phyloP scores from a whole-genome alignment of 2,329 filamentous ascomycete genomes.

The Tolypocladium tropicale region DNA sequence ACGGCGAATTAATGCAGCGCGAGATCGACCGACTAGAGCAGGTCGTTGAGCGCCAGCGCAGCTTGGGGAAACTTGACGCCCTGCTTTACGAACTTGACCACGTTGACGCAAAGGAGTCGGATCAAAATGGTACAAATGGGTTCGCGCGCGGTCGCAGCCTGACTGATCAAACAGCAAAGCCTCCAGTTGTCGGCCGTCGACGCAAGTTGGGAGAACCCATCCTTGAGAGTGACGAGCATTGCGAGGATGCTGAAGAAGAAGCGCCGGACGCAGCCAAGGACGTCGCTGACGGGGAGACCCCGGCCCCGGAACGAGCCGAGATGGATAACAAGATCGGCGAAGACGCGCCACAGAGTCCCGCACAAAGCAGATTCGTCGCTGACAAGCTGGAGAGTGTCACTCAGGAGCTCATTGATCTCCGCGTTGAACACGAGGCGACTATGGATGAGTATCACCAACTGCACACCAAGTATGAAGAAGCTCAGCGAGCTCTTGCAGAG shows the following conservation, averaged over 20 bases:
- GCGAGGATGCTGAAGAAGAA: slow-evolving; percentile 34
- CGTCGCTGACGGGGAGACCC: not conserved
- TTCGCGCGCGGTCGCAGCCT: slow-evolving; percentile 31
- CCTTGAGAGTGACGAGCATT: slow-evolving; percentile 38
- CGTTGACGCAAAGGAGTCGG: slow-evolving; percentile 43
- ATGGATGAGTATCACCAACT: slow-evolving; percentile 73
- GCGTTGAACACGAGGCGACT: slow-evolving; percentile 80
- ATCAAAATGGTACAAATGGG: slow-evolving; percentile 23
- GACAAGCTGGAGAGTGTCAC: slow-evolving; percentile 89
- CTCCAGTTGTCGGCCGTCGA: slow-evolving; percentile 43
- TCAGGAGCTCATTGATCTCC: slow-evolving; percentile 82
- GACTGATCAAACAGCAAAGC: slow-evolving; percentile 42
- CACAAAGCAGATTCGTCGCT: slow-evolving; percentile 75
- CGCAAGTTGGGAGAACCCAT: slow-evolving; percentile 46
- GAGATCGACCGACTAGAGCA: slow-evolving; percentile 92
- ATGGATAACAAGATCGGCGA: slow-evolving; percentile 21
- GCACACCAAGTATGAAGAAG: slow-evolving; percentile 82
- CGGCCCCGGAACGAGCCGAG: not conserved
- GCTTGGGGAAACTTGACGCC: slow-evolving; percentile 87
- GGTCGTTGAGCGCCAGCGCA: slow-evolving; percentile 89
- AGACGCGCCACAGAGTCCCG: slow-evolving; percentile 52
- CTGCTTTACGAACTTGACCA: slow-evolving; percentile 83
- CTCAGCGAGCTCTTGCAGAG: slow-evolving; percentile 69
- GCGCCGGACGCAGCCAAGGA: slow-evolving; percentile 16
- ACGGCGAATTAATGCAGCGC: slow-evolving; percentile 91